Percentiles rank a stretch among this genome's conserved stretches.
These are phyloP conservation scores for Pseudopithomyces maydicus DNA, from an alignment of 2,329 filamentous ascomycete species.

Conservation along the genomic window DNA sequence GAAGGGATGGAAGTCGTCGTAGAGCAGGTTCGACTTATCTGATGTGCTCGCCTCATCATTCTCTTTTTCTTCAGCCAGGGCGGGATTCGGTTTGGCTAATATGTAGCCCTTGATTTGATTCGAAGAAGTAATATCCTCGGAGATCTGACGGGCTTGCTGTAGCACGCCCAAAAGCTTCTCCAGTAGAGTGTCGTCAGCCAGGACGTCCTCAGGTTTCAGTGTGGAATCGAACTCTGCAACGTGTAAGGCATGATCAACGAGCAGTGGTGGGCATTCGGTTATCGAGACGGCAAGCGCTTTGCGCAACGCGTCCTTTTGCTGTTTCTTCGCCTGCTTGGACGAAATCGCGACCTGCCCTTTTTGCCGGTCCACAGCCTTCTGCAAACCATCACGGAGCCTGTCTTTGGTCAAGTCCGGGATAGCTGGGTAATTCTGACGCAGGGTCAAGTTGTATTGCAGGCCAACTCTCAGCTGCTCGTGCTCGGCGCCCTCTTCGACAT, in stretches of 20 bases:
- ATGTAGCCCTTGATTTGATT: conserved; percentile 81
- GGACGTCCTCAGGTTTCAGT: conserved; percentile 69
- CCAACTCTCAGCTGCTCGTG: conserved; percentile 83
- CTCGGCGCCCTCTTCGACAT: conserved; percentile 79
- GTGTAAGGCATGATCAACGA: conserved; percentile 84
- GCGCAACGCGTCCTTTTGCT: conserved; percentile 74
- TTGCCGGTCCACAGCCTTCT: conserved; percentile 66
- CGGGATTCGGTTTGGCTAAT: conserved; percentile 67
- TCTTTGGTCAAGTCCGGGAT: conserved; percentile 76
- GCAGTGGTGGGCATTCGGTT: conserved; percentile 83
- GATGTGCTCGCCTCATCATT: conserved; percentile 49
- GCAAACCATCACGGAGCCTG: conserved; percentile 70
- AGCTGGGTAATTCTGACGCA: conserved; percentile 82
- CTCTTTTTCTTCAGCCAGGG: conserved; percentile 40
- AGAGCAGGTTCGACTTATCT: conserved; percentile 63
- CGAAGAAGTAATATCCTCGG: conserved; percentile 70
- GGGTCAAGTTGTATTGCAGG: conserved; percentile 76
- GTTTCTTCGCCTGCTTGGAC: conserved; percentile 73
- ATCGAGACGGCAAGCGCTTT: conserved; percentile 83
- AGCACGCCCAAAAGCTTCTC: conserved; percentile 71
- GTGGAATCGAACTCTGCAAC: conserved; percentile 71
- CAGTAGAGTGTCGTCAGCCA: conserved; percentile 68
- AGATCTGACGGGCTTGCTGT: conserved; percentile 70
- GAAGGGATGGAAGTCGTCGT: conserved; percentile 96
- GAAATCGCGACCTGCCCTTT: conserved; percentile 55